These are phyloP conservation scores for Saururus chinensis DNA, from an alignment of 164 flowering plant genomes.

Conservation along the genomic window DNA sequence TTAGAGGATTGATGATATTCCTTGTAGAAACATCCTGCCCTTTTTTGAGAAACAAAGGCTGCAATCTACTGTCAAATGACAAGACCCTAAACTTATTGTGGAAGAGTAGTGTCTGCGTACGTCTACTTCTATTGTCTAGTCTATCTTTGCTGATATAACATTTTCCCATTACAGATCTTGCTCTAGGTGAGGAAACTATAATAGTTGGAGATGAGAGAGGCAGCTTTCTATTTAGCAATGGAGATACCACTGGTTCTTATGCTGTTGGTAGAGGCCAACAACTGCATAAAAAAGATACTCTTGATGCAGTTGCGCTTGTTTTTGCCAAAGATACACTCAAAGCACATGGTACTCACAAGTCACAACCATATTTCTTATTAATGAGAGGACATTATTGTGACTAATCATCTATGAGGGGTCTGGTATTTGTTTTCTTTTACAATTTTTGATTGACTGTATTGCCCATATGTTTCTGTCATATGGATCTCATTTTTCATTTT, in stretches of 20 bases:
- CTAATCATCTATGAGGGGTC: too few relatives aligned
- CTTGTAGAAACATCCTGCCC: not conserved
- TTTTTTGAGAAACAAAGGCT: not conserved
- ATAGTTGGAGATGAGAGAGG: slow-evolving; percentile 45
- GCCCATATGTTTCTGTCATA: not conserved
- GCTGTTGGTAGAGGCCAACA: slow-evolving; percentile 4
- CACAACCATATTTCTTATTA: too few relatives aligned
- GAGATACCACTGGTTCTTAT: slow-evolving; percentile 4
- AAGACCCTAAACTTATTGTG: not conserved
- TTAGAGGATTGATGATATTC: too few relatives aligned
- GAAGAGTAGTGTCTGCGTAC: not conserved
- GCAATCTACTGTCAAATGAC: not conserved
- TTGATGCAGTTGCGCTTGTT: slow-evolving; percentile 3
- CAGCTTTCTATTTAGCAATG: slow-evolving; percentile 26
- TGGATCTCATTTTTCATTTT: not conserved
- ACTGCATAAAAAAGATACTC: not conserved
- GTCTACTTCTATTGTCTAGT: not conserved
- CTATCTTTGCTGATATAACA: not conserved
- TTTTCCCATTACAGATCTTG: slow-evolving; percentile 11
- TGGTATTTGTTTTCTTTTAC: not conserved
- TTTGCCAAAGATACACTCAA: slow-evolving; percentile 32
- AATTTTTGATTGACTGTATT: not conserved
- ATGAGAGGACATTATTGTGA: not conserved
- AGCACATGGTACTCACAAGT: slow-evolving; percentile 24
- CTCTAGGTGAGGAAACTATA: slow-evolving; percentile 12